Conservation (phyloP, 129 eudicot genomes). For the Oenanthe sinensis region DNA sequence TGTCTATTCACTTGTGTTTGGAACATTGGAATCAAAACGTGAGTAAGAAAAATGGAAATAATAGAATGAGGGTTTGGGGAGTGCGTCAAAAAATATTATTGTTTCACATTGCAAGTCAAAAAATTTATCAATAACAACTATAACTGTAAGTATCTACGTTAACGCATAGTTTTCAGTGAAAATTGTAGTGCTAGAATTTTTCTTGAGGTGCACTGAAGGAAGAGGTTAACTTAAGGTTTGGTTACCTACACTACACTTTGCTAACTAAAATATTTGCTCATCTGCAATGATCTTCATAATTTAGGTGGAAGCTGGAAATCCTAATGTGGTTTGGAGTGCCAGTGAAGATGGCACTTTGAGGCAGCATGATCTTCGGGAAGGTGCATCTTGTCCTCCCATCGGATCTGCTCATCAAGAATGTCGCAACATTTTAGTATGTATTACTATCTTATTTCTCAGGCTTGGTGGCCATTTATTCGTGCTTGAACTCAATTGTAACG, state of each 20-base stretch:
- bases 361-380: constrained; percentile 95
- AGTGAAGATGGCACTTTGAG: constrained; percentile 97
- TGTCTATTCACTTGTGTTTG: constrained; percentile 6
- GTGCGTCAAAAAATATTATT: neutral
- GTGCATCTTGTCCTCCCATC: constrained; percentile 78
- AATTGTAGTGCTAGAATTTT: neutral
- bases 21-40: neutral
- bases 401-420: constrained; percentile 80
- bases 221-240: neutral
- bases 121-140: neutral
- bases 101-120: neutral
- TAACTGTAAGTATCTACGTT: neutral
- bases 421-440: constrained; percentile 77
- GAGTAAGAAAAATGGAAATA: neutral
- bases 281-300: constrained; percentile 8
- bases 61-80: neutral
- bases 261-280: neutral
- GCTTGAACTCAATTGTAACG: neutral
- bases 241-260: neutral
- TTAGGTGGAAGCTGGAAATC: constrained; percentile 95
- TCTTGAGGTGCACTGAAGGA: neutral
- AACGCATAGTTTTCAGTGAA: neutral
- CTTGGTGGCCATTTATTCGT: neutral
- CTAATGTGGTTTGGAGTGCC: constrained; percentile 96
- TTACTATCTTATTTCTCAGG: neutral